Percentiles rank a stretch among this genome's conserved stretches.
These are phyloP conservation scores for Blechomonas ayalai DNA, from an alignment of 208 protist genomes.

Conservation along the genomic window DNA sequence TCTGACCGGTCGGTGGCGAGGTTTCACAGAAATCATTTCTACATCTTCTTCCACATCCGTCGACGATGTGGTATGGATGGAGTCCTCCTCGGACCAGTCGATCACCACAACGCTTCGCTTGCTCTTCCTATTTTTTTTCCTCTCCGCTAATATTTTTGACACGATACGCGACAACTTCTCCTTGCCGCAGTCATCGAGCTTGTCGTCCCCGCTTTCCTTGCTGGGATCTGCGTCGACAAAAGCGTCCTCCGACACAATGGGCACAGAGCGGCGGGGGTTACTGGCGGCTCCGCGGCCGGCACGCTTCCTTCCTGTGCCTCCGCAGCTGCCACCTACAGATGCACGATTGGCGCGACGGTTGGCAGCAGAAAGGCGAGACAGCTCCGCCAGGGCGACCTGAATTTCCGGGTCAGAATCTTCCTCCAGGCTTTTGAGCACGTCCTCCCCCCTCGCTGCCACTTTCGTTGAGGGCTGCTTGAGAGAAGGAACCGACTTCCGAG, in stretches of 20 bases:
- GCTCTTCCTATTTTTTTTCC: slow-evolving; percentile 39
- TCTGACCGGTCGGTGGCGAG: no score
- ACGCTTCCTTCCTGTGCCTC: neutral
- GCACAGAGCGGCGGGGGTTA: slow-evolving; percentile 25
- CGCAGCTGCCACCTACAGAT: slow-evolving; percentile 6
- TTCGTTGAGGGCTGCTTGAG: slow-evolving; percentile 2
- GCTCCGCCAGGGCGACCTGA: slow-evolving; percentile 37
- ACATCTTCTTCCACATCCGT: no score
- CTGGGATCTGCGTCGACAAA: slow-evolving; percentile 11
- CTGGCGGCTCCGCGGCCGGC: neutral
- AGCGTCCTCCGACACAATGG: slow-evolving; percentile 32
- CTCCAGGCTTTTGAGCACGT: slow-evolving; percentile 23
- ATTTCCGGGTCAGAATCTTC: slow-evolving; percentile 46
- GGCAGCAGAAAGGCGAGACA: slow-evolving; percentile 13
- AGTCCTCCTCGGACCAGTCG: slow-evolving; percentile 56
- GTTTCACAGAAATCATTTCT: no score
- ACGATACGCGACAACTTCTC: slow-evolving; percentile 65
- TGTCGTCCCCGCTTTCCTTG: slow-evolving; percentile 9
- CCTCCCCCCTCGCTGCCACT: slow-evolving; percentile 8
- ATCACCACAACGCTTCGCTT: slow-evolving; percentile 83
- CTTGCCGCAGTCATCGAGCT: slow-evolving; percentile 7
- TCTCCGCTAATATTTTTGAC: slow-evolving; percentile 38
- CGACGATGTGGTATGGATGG: no score
- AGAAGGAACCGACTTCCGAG: slow-evolving; percentile 5
- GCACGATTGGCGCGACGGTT: slow-evolving; percentile 10